Percentiles rank a stretch among this genome's conserved stretches.
Conservation (phyloP, 148 eudicot genomes). For the Arctostaphylos glauca region DNA sequence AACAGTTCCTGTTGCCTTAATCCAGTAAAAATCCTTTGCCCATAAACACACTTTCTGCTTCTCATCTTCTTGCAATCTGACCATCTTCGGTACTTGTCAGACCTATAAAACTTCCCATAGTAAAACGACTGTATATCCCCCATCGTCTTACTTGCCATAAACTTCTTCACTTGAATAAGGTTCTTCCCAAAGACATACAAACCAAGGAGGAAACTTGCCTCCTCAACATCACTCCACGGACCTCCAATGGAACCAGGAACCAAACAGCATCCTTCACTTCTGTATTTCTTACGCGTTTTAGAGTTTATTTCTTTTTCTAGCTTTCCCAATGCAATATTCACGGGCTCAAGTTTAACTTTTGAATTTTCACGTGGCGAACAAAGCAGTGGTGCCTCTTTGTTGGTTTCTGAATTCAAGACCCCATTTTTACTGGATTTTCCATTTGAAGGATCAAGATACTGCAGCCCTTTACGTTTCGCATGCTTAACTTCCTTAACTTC, state of each 20-base stretch:
- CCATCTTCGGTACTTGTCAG: constrained; percentile 57
- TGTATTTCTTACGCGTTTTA: constrained; percentile 7
- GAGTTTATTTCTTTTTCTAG: constrained; percentile 5
- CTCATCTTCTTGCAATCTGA: constrained; percentile 60
- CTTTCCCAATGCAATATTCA: constrained; percentile 8
- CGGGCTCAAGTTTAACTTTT: constrained; percentile 5
- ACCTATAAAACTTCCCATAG: constrained; percentile 59
- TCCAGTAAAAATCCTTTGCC: constrained; percentile 69
- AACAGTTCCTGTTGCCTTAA: constrained; percentile 68
- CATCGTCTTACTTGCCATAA: constrained; percentile 53
- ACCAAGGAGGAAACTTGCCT: constrained; percentile 66
- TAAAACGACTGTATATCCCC: constrained; percentile 56
- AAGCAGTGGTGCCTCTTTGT: constrained; percentile 8
- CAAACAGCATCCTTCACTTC: constrained; percentile 28
- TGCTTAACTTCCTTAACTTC: constrained; percentile 19
- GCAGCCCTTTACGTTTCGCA: constrained; percentile 20
- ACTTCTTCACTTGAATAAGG: constrained; percentile 49
- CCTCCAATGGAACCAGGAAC: constrained; percentile 45
- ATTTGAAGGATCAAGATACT: background rate
- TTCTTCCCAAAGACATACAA: constrained; percentile 73
- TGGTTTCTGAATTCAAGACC: constrained; percentile 14
- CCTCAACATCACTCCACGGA: constrained; percentile 59
- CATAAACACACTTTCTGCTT: constrained; percentile 53
- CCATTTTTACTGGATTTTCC: constrained; percentile 10
- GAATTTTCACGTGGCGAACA: background rate